phyloP scores from a whole-genome alignment of 495 filamentous ascomycete genomes.

The Penicillium mononematosum region DNA sequence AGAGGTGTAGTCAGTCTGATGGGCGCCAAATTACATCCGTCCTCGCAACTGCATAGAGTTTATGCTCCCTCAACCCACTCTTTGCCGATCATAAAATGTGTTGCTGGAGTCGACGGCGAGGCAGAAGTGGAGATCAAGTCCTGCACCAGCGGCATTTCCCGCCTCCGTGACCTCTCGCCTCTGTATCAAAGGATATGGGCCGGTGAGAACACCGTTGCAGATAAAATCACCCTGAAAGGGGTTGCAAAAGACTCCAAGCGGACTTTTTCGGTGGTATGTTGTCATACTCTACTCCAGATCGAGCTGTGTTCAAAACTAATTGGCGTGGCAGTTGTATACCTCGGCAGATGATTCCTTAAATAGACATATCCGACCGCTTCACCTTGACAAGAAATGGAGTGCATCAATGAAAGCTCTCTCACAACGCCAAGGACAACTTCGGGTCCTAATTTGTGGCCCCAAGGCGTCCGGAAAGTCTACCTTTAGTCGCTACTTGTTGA shows the following conservation, averaged over 20 bases:
- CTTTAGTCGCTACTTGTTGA: constrained; percentile 72
- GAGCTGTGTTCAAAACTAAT: constrained; percentile 10
- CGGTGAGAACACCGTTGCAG: constrained; percentile 42
- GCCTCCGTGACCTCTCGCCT: constrained; percentile 62
- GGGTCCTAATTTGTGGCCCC: constrained; percentile 68
- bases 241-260: constrained; percentile 26
- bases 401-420: constrained; percentile 41
- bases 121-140: constrained; percentile 54
- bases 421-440: constrained; percentile 37
- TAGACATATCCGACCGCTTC: constrained; percentile 57
- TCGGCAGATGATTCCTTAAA: constrained; percentile 50
- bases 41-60: constrained; percentile 55
- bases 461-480: constrained; percentile 88
- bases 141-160: constrained; percentile 52
- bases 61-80: constrained; percentile 76
- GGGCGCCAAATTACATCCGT: constrained; percentile 62
- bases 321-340: constrained; percentile 38
- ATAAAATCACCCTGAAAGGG: constrained; percentile 38
- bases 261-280: constrained; percentile 47
- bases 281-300: background rate
- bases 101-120: constrained; percentile 45
- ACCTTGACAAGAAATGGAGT: constrained; percentile 65
- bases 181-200: constrained; percentile 76
- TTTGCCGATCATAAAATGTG: constrained; percentile 65
- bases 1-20: constrained; percentile 62